Percentiles rank a stretch among this genome's conserved stretches.
These are phyloP conservation scores for Coemansia interrupta DNA, from an alignment of 192 early-diverging fungal species.

Conservation along the genomic window DNA sequence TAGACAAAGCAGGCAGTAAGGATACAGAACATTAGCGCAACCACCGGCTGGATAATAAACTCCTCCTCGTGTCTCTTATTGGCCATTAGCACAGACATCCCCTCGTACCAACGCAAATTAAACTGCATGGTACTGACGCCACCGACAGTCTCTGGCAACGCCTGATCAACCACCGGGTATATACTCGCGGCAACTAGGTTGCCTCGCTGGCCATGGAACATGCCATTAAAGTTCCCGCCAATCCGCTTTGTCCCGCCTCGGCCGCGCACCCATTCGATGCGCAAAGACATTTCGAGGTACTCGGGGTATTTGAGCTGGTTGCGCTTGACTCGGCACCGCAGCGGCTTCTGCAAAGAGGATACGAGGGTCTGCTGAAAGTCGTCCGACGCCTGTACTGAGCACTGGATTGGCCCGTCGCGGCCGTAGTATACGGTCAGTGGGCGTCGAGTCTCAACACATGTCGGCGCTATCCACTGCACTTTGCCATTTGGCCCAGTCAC, in stretches of 20 bases:
- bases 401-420: constrained; percentile 31
- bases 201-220: constrained; percentile 34
- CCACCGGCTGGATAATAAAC: constrained; percentile 46
- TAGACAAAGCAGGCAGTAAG: constrained; percentile 47
- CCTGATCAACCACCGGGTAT: constrained; percentile 33
- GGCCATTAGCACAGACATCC: constrained; percentile 36
- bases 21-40: constrained; percentile 48
- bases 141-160: constrained; percentile 36
- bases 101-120: constrained; percentile 40
- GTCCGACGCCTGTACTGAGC: constrained; percentile 31
- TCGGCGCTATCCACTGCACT: constrained; percentile 15
- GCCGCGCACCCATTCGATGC: constrained; percentile 4
- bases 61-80: constrained; percentile 42
- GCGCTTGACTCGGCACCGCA: constrained; percentile 35
- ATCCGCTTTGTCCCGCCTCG: constrained; percentile 6
- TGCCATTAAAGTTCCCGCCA: constrained; percentile 39
- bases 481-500: constrained; percentile 4
- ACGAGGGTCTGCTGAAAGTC: constrained; percentile 21
- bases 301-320: constrained; percentile 8
- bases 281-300: constrained; percentile 12
- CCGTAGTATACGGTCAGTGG: constrained; percentile 34
- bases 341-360: constrained; percentile 8
- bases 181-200: constrained; percentile 27
- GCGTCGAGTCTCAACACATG: constrained; percentile 33
- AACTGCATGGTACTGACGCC: constrained; percentile 49